Evolutionary conservation across 257 asterid genomes (phyloP).

Genomic region (Nyctanthes arbortristis): DNA sequence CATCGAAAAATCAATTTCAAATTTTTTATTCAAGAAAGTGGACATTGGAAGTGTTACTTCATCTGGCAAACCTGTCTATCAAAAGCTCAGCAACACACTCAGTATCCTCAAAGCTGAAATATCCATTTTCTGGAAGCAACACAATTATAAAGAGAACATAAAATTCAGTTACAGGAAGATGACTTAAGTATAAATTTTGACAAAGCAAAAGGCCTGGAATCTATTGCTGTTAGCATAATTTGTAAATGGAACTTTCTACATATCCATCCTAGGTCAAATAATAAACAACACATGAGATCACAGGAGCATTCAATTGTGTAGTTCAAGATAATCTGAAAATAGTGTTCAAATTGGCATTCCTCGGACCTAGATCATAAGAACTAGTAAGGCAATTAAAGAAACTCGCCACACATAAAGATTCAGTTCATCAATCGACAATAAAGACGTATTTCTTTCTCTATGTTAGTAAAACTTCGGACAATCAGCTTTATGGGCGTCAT

Average conservation of each 20-base stretch:
- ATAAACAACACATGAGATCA: neutral
- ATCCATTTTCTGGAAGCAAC: slow-evolving; percentile 43
- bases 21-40: slow-evolving; percentile 10
- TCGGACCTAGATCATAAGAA: too few relatives aligned
- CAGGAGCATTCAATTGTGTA: neutral
- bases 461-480: neutral
- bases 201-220: slow-evolving; percentile 6
- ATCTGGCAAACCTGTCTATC: slow-evolving; percentile 55
- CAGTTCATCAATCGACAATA: too few relatives aligned
- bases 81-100: slow-evolving; percentile 69
- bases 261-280: neutral
- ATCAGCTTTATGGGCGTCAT: neutral
- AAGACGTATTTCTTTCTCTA: too few relatives aligned
- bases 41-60: slow-evolving; percentile 13
- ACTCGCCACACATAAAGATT: too few relatives aligned
- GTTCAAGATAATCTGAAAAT: too few relatives aligned
- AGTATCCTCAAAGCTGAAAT: slow-evolving; percentile 35
- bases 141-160: slow-evolving; percentile 17
- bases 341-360: too few relatives aligned
- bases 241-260: neutral
- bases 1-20: slow-evolving; percentile 16
- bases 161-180: slow-evolving; percentile 2
- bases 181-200: neutral
- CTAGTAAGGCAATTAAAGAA: too few relatives aligned
- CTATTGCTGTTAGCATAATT: neutral